Base-by-base conservation (phyloP, 345 rosid genomes). In the Cardiospermum halicacabum region DNA sequence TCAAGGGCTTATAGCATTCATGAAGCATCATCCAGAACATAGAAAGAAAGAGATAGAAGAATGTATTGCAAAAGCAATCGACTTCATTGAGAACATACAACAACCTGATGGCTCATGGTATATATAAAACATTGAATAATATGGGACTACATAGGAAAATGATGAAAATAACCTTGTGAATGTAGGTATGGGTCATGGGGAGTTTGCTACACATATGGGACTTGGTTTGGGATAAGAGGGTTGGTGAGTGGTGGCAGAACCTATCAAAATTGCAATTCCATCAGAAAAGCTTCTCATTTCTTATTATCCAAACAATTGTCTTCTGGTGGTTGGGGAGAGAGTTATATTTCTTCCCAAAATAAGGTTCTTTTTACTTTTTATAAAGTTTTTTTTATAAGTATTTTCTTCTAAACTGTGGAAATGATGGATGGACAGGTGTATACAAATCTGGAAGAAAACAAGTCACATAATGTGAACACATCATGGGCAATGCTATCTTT, bases 171-270 rank as follows among this genome's bases (percentile, higher is more conserved):
- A 34, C 6, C 6, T 34, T 34, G 10, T 34, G 39, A 34, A 5
- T 3, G 11, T 7, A 88, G 88, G 96, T 86, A 87, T 25, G 96
- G 94, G 0, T 83, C 88, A 0, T 89, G 96, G 94, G 94, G 94
- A 57, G 82, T 84, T 16, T 89, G 96, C 75, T 87, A 80, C 81
- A 81, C 84, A 0, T 89, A 85, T 19, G 94, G 91, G 32, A 85
- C 96, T 28, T 89, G 94, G 94, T 87, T 85, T 43, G 96, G 91
- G 11, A 63, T 87, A n/a, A 78, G 74, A 31, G 88, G 93, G 1
- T 32, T 89, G 6, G 79, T 85, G 48, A 81, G 72, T 7, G 72
- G 42, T 3, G 93, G 87, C 0, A 70, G 53, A 64, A 82, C 66
- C 1, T 83, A 80, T 15, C 48, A 73, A 9, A 79, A 65, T 1